These are phyloP conservation scores for Nothophoma quercina DNA, from an alignment of 2,329 filamentous ascomycete species.

Conservation along the genomic window DNA sequence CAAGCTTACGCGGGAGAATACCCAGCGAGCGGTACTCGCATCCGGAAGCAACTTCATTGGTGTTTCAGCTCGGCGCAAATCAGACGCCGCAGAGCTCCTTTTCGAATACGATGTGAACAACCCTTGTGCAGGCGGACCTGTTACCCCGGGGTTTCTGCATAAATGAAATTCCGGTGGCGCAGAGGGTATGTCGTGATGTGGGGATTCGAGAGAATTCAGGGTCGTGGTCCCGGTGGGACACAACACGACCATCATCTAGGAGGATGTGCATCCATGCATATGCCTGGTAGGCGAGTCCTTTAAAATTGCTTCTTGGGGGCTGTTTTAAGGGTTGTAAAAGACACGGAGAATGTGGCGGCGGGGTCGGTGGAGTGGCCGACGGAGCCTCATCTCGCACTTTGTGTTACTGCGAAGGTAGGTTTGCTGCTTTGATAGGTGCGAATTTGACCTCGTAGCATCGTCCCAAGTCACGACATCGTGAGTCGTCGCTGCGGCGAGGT, in stretches of 20 bases:
- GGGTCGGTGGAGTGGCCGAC: constrained; percentile 1
- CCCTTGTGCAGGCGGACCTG: not conserved
- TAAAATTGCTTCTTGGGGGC: constrained; percentile 1
- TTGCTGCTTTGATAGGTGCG: not conserved
- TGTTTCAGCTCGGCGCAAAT: constrained; percentile 10
- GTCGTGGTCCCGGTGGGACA: not conserved
- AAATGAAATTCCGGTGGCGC: not conserved
- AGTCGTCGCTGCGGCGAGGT: not conserved
- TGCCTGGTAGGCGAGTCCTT: not conserved
- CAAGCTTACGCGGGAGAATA: constrained; percentile 13
- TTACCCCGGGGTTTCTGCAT: not conserved
- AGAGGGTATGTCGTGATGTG: not conserved
- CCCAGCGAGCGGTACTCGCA: not conserved
- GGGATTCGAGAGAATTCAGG: constrained; percentile 5
- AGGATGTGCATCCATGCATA: not conserved
- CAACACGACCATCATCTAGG: not conserved
- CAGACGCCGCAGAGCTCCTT: not conserved
- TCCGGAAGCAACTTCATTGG: not conserved
- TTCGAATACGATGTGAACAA: not conserved
- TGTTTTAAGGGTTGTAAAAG: not conserved
- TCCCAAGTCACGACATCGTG: not conserved
- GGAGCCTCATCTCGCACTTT: too few relatives aligned
- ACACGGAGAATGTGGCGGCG: not conserved
- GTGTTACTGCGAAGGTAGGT: not conserved
- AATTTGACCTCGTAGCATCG: not conserved